Evolutionary conservation across 176 grass and related monocot genomes (phyloP), one percentile per base, ranked within the genome.

Genomic region (Aechmea fasciata): DNA sequence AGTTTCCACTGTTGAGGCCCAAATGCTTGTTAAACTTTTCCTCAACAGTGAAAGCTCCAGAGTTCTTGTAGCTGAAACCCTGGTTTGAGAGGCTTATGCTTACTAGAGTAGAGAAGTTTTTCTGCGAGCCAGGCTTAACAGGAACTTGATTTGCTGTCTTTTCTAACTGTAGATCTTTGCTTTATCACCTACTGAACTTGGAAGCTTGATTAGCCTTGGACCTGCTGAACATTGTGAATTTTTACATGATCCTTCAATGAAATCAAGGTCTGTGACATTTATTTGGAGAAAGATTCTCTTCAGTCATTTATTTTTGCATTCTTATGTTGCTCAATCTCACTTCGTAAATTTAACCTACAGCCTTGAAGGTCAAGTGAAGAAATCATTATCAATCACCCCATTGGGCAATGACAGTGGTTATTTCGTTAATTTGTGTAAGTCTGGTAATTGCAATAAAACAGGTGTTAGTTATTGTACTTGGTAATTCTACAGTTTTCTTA

Each of bases 201-300:
- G 89, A 78, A 89, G 78, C 73, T 80, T 97, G 65, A 85, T 97
- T 76, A 85, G 84, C 71, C 79, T 97, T 64, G 89, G 89, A 19
- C 75, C 89, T 83, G 77, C 86, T 79, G 94, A 97, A 76, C 85
- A 89, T 68, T 97, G 94, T 81, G 94, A 97, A 75, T 97, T 97
- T 72, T 81, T 92, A 29, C 94, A 97, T 70, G 94, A 97, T 69
- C 94, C 94, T 53, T 92, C 94, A 59, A 92, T 97, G 94, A 97
- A 97, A 78, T 97, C 94, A 81, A 90, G 89, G 94, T 97, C 79
- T 80, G 73, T 67, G 2, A 50, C 52, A 51, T 23, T 68, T 41
- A 41, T 65, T 69, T 14, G 15, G 9, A 15, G 3, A 66, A 70
- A 13, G 9, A 1, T 12, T 6, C 50, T 17, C 47, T n/a, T 47